Evolutionary conservation across 345 rosid species (phyloP).

Genomic region (Populus alba): DNA sequence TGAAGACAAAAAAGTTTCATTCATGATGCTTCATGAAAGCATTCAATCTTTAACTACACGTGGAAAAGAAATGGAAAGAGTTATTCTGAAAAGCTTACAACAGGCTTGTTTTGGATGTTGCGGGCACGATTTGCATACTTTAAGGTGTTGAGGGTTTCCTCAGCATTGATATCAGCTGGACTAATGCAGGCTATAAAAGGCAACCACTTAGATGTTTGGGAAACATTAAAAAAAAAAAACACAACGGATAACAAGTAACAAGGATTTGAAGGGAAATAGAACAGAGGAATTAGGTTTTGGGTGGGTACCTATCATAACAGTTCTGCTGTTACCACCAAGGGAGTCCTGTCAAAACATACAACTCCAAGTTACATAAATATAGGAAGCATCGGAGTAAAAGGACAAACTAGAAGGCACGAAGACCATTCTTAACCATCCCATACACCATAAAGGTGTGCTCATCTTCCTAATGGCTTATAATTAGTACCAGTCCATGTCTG

Average conservation of each 20-base stretch:
- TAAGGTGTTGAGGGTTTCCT: conserved; percentile 93
- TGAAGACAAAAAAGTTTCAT: conserved; percentile 5
- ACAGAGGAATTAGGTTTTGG: neutral
- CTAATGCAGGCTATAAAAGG: conserved; percentile 82
- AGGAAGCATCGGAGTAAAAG: neutral
- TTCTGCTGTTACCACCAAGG: conserved; percentile 99
- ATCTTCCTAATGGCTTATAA: neutral
- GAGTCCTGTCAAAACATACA: conserved; percentile 64
- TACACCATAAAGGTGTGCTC: neutral
- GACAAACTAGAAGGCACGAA: neutral
- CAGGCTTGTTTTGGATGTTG: conserved; percentile 92
- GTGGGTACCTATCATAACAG: conserved; percentile 87
- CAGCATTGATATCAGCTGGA: conserved; percentile 98
- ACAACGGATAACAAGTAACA: neutral
- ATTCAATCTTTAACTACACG: neutral
- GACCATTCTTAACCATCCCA: neutral
- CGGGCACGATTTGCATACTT: conserved; percentile 99
- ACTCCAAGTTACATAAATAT: conserved; percentile 1
- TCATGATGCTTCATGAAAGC: conserved; percentile 3
- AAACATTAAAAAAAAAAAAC: neutral
- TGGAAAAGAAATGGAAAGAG: neutral
- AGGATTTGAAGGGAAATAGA: conserved; percentile 4
- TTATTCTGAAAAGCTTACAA: conserved; percentile 55
- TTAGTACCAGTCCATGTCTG: neutral
- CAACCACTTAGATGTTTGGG: neutral